Conservation (phyloP, 371 early-diverging fungal species). For the Mucor mucedo region DNA sequence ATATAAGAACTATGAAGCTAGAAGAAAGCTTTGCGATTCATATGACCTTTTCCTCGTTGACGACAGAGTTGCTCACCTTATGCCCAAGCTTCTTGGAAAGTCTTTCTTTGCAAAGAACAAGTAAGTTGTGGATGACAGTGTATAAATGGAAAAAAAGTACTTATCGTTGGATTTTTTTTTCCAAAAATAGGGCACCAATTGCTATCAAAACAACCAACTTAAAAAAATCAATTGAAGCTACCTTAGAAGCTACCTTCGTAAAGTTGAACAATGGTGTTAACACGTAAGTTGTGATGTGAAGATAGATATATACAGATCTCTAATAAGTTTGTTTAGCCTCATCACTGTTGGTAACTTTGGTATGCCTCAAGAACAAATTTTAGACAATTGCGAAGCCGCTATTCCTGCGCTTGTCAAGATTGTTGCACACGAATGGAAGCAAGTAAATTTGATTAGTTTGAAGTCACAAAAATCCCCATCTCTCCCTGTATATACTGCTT, state of each 20-base stretch:
- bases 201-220: constrained; percentile 15
- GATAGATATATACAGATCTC: background rate
- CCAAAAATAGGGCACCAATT: constrained; percentile 10
- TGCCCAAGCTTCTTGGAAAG: constrained; percentile 83
- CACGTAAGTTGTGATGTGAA: constrained; percentile 18
- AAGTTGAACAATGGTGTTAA: constrained; percentile 19
- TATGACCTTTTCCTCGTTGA: constrained; percentile 88
- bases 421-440: constrained; percentile 17
- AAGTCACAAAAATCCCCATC: constrained; percentile 16
- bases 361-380: constrained; percentile 23
- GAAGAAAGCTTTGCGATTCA: constrained; percentile 67
- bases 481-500: constrained; percentile 23
- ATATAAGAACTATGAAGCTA: constrained; percentile 80
- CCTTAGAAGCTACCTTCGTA: constrained; percentile 17
- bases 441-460: constrained; percentile 22
- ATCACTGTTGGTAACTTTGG: constrained; percentile 28
- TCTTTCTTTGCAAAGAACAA: constrained; percentile 81
- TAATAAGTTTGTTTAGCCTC: constrained; percentile 9
- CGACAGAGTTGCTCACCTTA: constrained; percentile 71
- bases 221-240: constrained; percentile 16
- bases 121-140: constrained; percentile 35
- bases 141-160: background rate
- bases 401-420: constrained; percentile 21
- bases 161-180: background rate
- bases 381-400: constrained; percentile 20